Base-by-base conservation (phyloP, 495 filamentous ascomycete genomes). In the Xylona heveae region DNA sequence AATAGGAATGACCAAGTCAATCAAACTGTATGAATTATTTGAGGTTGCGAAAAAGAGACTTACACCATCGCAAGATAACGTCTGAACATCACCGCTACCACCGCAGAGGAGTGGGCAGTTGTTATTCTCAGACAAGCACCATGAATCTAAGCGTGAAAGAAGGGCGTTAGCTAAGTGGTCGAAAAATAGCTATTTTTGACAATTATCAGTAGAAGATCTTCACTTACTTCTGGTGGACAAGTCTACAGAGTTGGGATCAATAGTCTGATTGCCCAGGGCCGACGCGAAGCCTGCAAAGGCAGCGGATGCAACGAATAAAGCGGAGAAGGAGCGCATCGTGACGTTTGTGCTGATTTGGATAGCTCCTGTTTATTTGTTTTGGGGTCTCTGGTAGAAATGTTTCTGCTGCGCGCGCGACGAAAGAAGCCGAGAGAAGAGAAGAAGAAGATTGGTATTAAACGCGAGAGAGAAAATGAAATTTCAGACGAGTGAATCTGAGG, bases 91-190 rank as follows among this genome's bases (percentile, higher is more conserved):
- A 8, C 14, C 3, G 7, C 31, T 21, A n/a, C 5, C 31, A 34
- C 8, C 8, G 23, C 31, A 34, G 16, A 34, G 31, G 5, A 24
- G 19, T 4, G 31, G 31, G 19, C 31, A 34, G 22, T 8, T 12
- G 25, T 34, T 34, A 3, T 20, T 10, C 31, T 34, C 19, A n/a
- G 31, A 18, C 19, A 34, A 30, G 19, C 31, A 34, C 31, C 31
- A 34, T 34, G 22, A 21, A 26, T 8, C 31, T 34, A 34, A 26
- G 22, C 17, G 5, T 5, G 17, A 25, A 21, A 7, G 16, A 16
- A 3, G 3, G 22, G 5, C 14, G 18, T 9, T 13, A 14, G 19
- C 22, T 4, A 21, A 33, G 4, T n/a, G n/a, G n/a, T n/a, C n/a
- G n/a, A n/a, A n/a, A n/a, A n/a, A n/a, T n/a, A n/a, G n/a, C n/a